A percentile compares a stretch with the other conserved stretches of the same genome.
These are phyloP conservation scores for Smallanthus sonchifolius DNA, from an alignment of 129 eudicot genomes.

Conservation along the genomic window DNA sequence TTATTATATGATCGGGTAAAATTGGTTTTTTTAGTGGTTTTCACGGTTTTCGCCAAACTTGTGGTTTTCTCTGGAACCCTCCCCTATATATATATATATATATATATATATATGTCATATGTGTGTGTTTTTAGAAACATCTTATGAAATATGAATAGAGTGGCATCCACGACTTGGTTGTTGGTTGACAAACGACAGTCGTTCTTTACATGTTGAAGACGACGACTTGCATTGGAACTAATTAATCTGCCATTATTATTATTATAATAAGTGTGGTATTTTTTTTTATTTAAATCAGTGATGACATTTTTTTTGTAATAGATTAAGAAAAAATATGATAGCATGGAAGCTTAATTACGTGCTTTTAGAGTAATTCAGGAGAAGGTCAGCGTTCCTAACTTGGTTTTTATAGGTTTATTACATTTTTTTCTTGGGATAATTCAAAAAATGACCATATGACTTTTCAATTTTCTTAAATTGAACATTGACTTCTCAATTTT, in stretches of 20 bases:
- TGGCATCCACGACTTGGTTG: slow-evolving; percentile 55
- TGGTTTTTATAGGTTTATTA: too few relatives aligned
- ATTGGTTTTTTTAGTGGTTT: too few relatives aligned
- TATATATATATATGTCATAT: too few relatives aligned
- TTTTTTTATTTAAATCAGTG: not conserved
- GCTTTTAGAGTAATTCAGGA: not conserved
- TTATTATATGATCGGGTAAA: too few relatives aligned
- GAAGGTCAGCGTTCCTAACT: too few relatives aligned
- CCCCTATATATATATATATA: too few relatives aligned
- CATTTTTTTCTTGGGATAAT: too few relatives aligned
- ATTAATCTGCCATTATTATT: not conserved
- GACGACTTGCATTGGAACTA: slow-evolving; percentile 24
- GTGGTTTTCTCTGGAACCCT: too few relatives aligned
- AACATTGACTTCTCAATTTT: too few relatives aligned
- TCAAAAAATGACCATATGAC: too few relatives aligned
- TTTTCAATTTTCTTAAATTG: too few relatives aligned
- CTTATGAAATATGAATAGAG: slow-evolving; percentile 14
- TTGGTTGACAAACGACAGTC: slow-evolving; percentile 42
- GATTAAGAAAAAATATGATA: not conserved
- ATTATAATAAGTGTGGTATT: not conserved
- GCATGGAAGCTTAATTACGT: not conserved
- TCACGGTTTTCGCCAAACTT: too few relatives aligned
- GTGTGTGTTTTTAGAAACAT: not conserved
- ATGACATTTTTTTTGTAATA: not conserved
- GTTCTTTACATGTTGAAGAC: slow-evolving; percentile 27